Evolutionary conservation across 2,329 filamentous ascomycete species (phyloP), one percentile per base, ranked within the genome.

Genomic region (Colletotrichum eremochloae): DNA sequence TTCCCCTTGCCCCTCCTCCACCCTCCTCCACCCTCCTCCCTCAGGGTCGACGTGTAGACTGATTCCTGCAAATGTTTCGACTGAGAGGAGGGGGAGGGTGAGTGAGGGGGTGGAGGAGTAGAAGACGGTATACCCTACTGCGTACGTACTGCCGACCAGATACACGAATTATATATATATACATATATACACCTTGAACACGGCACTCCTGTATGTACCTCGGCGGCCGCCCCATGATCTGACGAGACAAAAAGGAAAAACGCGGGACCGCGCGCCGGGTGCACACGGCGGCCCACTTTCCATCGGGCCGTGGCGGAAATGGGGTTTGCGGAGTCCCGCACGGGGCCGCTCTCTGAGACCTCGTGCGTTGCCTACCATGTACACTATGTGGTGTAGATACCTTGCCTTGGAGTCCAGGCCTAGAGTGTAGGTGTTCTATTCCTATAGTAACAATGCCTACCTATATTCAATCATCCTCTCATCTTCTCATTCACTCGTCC

Each of bases 261-360:
- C 53, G 67, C 24, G 52, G 50, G 24, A 20, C 9, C 5, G 9
- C 14, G 31, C 18, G 40, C 11, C 42, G 33, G 63, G 36, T 29
- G 12, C 24, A 24, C 24, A 29, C 12, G 38, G 50, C 2, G 18
- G 8, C 11, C 68, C 68, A 57, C 20, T 44, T 29, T 12, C 42
- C 31, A 52, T 62, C 63, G 63, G 68, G 33, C 48, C 56, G 63
- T 42, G 48, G 48, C 68, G 63, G 63, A 48, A 36, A 7, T 46
- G 46, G 12, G 57, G 24, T 31, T 44, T 5, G 40, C 68, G 63
- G 64, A 68, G 57, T 52, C 40, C 68, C 57, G 56, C 56, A 48
- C 63, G 63, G 63, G 46, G 42, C 42, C 40, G 29, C 58, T 29
- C 31, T 20, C 18, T 33, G 42, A 57, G 33, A n/a, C 24, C 38